Conservation (phyloP, 352 stramenopile genomes). For the Globisporangium recalcitrans region DNA sequence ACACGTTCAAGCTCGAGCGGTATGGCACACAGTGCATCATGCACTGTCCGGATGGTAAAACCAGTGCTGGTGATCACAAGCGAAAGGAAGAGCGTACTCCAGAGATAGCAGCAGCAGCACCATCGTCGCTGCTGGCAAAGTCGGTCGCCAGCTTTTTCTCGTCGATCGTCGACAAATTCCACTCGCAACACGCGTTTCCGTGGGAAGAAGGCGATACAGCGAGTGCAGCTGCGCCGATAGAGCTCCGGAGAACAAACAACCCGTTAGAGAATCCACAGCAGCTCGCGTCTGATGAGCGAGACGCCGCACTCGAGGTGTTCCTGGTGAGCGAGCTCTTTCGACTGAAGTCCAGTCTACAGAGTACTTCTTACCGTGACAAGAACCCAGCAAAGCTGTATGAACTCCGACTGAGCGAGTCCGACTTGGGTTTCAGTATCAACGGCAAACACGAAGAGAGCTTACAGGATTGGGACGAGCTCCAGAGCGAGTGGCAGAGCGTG, state of each 20-base stretch:
- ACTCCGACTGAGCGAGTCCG: slow-evolving; percentile 1
- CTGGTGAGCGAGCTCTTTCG: slow-evolving; percentile 1
- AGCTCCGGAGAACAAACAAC: neutral
- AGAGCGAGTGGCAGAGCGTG: slow-evolving; percentile 1
- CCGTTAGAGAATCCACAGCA: neutral
- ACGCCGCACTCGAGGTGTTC: neutral
- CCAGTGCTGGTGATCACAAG: neutral
- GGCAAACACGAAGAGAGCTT: neutral
- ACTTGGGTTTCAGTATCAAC: neutral
- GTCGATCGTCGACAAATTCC: slow-evolving; percentile 5
- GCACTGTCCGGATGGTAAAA: neutral
- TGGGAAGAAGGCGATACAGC: slow-evolving; percentile 5
- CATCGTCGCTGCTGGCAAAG: slow-evolving; percentile 2
- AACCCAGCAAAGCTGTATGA: slow-evolving; percentile 4
- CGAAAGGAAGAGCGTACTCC: neutral
- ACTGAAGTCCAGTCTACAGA: neutral
- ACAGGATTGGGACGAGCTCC: neutral
- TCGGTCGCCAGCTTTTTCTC: slow-evolving; percentile 12
- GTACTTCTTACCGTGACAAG: neutral
- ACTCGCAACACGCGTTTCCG: neutral
- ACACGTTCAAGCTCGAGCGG: slow-evolving; percentile 5
- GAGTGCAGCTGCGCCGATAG: neutral
- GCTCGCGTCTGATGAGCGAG: neutral
- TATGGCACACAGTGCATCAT: neutral
- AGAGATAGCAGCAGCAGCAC: neutral